phyloP scores from a whole-genome alignment of 2,329 filamentous ascomycete species.

The Talaromyces pinophilus region DNA sequence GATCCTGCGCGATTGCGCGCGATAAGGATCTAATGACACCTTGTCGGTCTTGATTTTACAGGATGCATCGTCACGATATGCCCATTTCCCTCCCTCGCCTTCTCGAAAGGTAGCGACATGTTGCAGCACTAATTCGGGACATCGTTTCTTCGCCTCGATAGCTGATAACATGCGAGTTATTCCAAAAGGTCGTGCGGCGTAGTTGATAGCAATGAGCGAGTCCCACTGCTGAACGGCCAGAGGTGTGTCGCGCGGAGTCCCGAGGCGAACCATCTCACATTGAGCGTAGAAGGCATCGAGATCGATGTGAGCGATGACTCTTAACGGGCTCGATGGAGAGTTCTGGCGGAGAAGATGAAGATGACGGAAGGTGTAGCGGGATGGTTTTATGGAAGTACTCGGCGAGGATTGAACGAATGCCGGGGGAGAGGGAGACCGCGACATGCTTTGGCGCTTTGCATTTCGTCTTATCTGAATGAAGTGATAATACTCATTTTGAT shows the following conservation, averaged over 20 bases:
- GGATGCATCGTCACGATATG: conserved; percentile 79
- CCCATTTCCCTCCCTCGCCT: conserved; percentile 81
- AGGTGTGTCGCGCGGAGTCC: conserved; percentile 71
- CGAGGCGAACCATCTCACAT: conserved; percentile 88
- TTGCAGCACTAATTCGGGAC: conserved; percentile 79
- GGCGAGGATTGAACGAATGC: conserved; percentile 57
- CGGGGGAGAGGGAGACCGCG: conserved; percentile 72
- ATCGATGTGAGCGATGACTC: conserved; percentile 88
- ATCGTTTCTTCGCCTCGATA: conserved; percentile 80
- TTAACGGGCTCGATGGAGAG: conserved; percentile 71
- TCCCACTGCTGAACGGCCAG: conserved; percentile 96
- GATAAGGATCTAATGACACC: conserved; percentile 90
- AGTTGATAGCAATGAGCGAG: conserved; percentile 94
- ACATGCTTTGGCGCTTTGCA: conserved; percentile 38
- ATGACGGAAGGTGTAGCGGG: conserved; percentile 82
- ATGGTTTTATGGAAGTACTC: conserved; percentile 46
- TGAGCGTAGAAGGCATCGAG: conserved; percentile 98
- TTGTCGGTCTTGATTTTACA: conserved; percentile 84
- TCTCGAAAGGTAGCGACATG: conserved; percentile 96
- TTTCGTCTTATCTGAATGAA: neutral
- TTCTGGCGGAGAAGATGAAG: conserved; percentile 73
- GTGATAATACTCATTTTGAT: neutral
- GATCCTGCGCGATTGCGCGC: conserved; percentile 80
- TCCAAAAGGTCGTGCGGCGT: conserved; percentile 78
- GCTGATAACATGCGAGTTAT: conserved; percentile 77